Evolutionary conservation across 169 alveolate genomes (phyloP), one percentile per base, ranked within the genome.

Genomic region (Cytauxzoon felis): DNA sequence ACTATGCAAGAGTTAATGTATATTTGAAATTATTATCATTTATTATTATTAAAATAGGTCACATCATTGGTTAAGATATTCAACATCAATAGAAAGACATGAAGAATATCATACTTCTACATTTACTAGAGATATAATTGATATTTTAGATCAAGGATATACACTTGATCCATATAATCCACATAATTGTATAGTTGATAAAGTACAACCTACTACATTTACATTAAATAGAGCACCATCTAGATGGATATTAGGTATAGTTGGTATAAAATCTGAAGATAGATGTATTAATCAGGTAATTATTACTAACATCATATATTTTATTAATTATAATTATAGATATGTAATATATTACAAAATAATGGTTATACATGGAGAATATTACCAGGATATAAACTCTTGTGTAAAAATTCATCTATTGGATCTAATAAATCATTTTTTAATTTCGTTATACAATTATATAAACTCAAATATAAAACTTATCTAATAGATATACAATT

Each of bases 1-100:
- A 76, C 86, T 6, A 57, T 76, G 80, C 26, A 57, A 9, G 86
- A 76, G 26, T 21, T 76, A 1, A 9, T 64, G 80, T 76, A 60
- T 32, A 64, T 40, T 5, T 9, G 13, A 0, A 1, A 4, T 23
- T 1, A 0, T 5, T 13, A 50, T 7, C 4, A 8, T n/a, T 9
- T 47, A 9, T 42, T 53, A 42, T 38, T 8, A 58, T 18, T 21
- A n/a, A 8, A 16, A 60, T 62, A 62, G 68, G 47, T 19, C 30
- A 1, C 73, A 62, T 26, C n/a, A 8, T 53, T 38, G 61, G 63
- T 6, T 58, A 23, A 40, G 34, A 4, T 40, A 60, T 6, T 58
- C 21, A 30, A 45, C 27, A 8, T 3, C 16, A 3, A 58, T 16
- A 2, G 41, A n/a, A 11, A 3, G 5, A 1, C 48, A 27, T 2